Percentiles rank a stretch among this genome's conserved stretches.
phyloP scores from a whole-genome alignment of 2,329 filamentous ascomycete species.

The Rhinocladiella mackenziei region DNA sequence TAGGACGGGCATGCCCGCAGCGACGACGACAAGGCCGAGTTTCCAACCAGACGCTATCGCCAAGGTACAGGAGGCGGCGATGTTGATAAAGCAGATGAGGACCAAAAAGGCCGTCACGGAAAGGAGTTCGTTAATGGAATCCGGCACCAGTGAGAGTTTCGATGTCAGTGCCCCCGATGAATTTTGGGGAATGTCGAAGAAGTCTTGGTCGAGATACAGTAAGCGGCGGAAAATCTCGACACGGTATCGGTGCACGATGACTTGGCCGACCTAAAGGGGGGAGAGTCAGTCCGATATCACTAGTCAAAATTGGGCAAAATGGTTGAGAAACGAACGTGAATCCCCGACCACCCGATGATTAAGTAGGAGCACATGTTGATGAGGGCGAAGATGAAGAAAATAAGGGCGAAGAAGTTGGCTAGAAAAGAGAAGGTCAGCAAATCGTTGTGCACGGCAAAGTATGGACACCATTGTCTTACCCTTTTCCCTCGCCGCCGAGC shows the following conservation, averaged over 20 bases:
- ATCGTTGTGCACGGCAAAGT: too few species aligned
- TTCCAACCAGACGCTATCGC: constrained; percentile 47
- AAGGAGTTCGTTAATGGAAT: constrained; percentile 47
- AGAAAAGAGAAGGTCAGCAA: too few species aligned
- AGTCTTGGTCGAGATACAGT: constrained; percentile 33
- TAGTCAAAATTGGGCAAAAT: too few species aligned
- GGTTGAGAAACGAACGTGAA: too few species aligned
- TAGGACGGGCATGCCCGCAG: constrained; percentile 47
- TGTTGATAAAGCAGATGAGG: constrained; percentile 45
- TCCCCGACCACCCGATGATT: constrained; percentile 35
- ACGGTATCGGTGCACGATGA: constrained; percentile 26
- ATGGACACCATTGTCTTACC: too few species aligned
- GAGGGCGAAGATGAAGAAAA: constrained; percentile 46
- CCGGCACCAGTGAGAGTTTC: constrained; percentile 30
- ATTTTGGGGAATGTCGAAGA: constrained; percentile 35
- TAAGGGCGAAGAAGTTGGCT: constrained; percentile 45
- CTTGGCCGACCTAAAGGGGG: too few species aligned
- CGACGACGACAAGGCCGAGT: constrained; percentile 47
- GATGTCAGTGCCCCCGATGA: constrained; percentile 33
- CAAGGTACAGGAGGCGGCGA: constrained; percentile 46
- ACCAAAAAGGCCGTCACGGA: constrained; percentile 49
- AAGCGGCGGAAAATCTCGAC: constrained; percentile 28
- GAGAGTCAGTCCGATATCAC: too few species aligned
- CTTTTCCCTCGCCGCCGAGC: constrained; percentile 20
- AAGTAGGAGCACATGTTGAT: constrained; percentile 40